phyloP scores from a whole-genome alignment of 1,284 basidiomycete species.

The Fomitopsis palustris region DNA sequence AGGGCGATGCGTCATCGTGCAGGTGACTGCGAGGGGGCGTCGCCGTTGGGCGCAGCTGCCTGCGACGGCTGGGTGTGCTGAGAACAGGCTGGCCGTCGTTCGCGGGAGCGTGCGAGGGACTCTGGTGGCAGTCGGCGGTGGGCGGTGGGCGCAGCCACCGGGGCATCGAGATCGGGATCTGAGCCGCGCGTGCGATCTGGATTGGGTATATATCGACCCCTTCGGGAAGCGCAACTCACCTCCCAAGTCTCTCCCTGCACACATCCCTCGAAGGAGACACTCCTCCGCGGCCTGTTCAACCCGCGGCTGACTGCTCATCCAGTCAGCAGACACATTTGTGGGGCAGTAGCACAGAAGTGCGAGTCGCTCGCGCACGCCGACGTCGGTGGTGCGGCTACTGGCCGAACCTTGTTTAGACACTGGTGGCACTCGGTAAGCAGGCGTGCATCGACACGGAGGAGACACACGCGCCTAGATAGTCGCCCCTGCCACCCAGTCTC shows the following conservation, averaged over 20 bases:
- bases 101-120: neutral
- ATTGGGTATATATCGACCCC: neutral
- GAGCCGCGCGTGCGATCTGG: neutral
- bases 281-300: neutral
- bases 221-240: too few relatives aligned
- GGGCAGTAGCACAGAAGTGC: neutral
- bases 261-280: too few relatives aligned
- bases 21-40: neutral
- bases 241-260: too few relatives aligned
- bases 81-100: neutral
- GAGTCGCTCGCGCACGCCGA: neutral
- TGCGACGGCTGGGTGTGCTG: neutral
- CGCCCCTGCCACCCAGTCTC: neutral
- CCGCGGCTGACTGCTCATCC: neutral
- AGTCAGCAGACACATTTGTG: neutral
- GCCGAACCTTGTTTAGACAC: slow-evolving; percentile 3
- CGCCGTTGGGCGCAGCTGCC: neutral
- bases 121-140: neutral
- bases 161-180: neutral
- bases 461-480: slow-evolving; percentile 1
- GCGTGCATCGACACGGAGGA: neutral
- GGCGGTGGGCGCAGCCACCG: neutral
- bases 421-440: neutral
- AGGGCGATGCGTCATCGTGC: neutral
- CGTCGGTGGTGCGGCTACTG: neutral